Evolutionary conservation across 331 rosid genomes (phyloP).

Genomic region (Erythrophleum ivorense): DNA sequence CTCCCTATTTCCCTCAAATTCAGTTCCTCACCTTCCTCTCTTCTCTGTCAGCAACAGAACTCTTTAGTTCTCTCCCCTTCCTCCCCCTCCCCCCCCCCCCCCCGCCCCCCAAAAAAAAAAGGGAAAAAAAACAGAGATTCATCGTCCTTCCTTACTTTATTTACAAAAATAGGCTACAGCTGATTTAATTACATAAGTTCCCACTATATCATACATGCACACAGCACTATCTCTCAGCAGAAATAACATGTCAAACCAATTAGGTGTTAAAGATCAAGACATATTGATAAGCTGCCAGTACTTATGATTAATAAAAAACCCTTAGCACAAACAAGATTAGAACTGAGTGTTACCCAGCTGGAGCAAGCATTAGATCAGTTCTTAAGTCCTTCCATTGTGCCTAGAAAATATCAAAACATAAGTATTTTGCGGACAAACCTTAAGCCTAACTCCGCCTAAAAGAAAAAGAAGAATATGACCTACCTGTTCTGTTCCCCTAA

Average conservation of each 20-base stretch:
- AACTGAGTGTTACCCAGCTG: conserved; percentile 73
- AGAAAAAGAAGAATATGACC: conserved; percentile 36
- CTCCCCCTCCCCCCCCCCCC: too few species aligned
- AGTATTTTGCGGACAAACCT: conserved; percentile 35
- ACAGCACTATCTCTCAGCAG: conserved; percentile 10
- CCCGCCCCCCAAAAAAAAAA: too few species aligned
- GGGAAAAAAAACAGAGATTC: background rate
- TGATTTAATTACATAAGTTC: background rate
- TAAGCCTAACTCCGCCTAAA: conserved; percentile 21
- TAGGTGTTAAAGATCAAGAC: conserved; percentile 11
- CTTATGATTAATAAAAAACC: conserved; percentile 14
- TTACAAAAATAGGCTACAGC: background rate
- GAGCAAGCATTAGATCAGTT: conserved; percentile 90
- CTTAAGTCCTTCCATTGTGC: conserved; percentile 86
- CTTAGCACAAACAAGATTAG: conserved; percentile 26
- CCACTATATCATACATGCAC: conserved; percentile 14
- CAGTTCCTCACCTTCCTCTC: background rate
- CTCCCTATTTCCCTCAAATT: background rate
- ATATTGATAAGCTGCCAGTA: background rate
- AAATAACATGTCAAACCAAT: conserved; percentile 7
- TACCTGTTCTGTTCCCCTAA: conserved; percentile 98
- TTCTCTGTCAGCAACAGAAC: background rate
- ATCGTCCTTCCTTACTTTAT: background rate
- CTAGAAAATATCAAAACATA: conserved; percentile 53
- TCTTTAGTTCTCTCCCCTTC: background rate